Percentiles rank a stretch among this genome's conserved stretches.
Conservation (phyloP, 768 basidiomycete species). For the Podaxis rugospora region DNA sequence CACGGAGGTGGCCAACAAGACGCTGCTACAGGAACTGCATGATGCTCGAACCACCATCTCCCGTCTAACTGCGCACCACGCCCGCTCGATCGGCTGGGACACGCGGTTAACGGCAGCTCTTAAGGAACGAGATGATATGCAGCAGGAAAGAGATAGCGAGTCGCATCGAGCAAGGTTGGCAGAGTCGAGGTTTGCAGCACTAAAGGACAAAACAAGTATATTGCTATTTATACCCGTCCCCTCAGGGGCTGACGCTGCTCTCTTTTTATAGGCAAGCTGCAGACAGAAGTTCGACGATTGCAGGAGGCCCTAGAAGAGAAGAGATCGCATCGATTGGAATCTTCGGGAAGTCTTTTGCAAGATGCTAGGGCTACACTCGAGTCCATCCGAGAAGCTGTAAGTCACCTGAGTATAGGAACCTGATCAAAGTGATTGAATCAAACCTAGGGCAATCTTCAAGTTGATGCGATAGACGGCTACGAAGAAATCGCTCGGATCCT, state of each 20-base stretch:
- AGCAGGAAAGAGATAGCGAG: slow-evolving; percentile 76
- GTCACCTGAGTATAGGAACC: slow-evolving; percentile 15
- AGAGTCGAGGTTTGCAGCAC: slow-evolving; percentile 57
- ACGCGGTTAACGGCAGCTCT: slow-evolving; percentile 56
- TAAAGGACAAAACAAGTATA: slow-evolving; percentile 66
- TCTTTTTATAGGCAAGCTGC: slow-evolving; percentile 53
- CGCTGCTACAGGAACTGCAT: slow-evolving; percentile 67
- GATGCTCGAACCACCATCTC: slow-evolving; percentile 65
- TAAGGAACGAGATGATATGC: slow-evolving; percentile 79
- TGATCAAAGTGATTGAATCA: slow-evolving; percentile 13
- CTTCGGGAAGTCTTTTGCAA: slow-evolving; percentile 61
- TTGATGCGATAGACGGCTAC: slow-evolving; percentile 42
- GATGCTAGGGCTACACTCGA: slow-evolving; percentile 65
- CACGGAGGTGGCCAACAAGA: slow-evolving; percentile 73
- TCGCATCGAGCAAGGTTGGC: slow-evolving; percentile 61
- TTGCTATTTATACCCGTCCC: slow-evolving; percentile 8
- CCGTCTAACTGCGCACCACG: slow-evolving; percentile 64
- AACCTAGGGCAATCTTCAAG: slow-evolving; percentile 28
- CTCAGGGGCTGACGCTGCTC: slow-evolving; percentile 1
- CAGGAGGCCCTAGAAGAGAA: slow-evolving; percentile 61
- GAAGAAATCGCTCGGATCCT: slow-evolving; percentile 65
- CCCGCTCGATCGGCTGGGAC: slow-evolving; percentile 69
- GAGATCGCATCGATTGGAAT: slow-evolving; percentile 54
- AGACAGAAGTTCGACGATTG: slow-evolving; percentile 59
- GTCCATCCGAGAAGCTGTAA: slow-evolving; percentile 53